Evolutionary conservation across 305 asterid species (phyloP).

Genomic region (Coffea humblotiana): DNA sequence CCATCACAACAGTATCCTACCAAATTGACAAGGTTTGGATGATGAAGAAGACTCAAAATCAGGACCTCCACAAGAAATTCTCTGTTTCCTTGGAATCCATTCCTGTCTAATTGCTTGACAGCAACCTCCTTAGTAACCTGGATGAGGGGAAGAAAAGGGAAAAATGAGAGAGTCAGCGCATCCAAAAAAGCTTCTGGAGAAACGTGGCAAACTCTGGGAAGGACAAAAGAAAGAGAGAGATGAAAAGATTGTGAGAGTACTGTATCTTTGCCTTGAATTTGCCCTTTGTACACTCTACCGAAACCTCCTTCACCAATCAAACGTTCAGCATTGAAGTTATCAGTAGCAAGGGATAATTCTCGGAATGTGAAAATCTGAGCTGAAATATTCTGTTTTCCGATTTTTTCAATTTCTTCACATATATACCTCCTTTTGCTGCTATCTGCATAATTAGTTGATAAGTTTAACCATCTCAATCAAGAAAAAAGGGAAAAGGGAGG

Average conservation of each 20-base stretch:
- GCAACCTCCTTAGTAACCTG: constrained; percentile 63
- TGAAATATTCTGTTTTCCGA: constrained; percentile 68
- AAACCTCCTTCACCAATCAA: constrained; percentile 93
- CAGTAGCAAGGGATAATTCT: constrained; percentile 54
- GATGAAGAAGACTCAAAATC: constrained; percentile 77
- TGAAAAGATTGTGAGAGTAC: constrained; percentile 25
- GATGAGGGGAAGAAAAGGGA: neutral
- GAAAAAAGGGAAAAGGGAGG: neutral
- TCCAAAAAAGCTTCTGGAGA: neutral
- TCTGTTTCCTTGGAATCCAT: constrained; percentile 87
- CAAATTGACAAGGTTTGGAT: constrained; percentile 76
- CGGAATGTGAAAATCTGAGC: constrained; percentile 59
- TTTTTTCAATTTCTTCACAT: constrained; percentile 44
- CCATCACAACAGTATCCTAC: constrained; percentile 90
- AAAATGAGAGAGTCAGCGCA: neutral
- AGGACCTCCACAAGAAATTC: constrained; percentile 91
- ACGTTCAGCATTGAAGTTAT: constrained; percentile 43
- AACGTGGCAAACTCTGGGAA: neutral
- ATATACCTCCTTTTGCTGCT: constrained; percentile 38
- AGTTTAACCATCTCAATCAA: neutral
- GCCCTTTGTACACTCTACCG: constrained; percentile 84
- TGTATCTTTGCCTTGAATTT: constrained; percentile 37
- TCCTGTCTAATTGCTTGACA: constrained; percentile 76
- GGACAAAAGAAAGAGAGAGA: constrained; percentile 4
- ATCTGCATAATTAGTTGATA: constrained; percentile 44